Base-by-base conservation (phyloP, 805 yeast species). In the Isabelozyma gotoi region DNA sequence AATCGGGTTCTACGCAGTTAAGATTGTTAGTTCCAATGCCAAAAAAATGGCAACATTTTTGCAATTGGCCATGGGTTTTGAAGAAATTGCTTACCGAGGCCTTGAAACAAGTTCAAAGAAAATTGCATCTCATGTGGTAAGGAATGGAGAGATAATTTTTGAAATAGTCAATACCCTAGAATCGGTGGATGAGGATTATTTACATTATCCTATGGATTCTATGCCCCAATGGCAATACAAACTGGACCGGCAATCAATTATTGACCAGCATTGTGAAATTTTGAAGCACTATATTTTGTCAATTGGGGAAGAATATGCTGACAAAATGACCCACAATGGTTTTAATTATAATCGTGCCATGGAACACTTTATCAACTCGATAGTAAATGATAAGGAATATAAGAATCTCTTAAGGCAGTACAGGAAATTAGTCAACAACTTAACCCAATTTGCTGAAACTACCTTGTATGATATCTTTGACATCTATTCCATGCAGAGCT, bases 1-100 rank as follows among this genome's bases (percentile, higher is more conserved):
- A 44, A 21, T 62, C 6, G 78, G 76, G n/a, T 86, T 83, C 56
- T 82, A 79, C 62, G 84, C 83, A 53, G 71, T 86, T 3, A 83
- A 85, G 11, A 79, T 85, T 73, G 84, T 82, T 47, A 85, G 83
- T 10, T 77, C 88, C n/a, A 85, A 86, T 49, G 86, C 92, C 18
- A 81, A 78, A 46, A 80, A 79, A 47, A 68, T 80, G 36, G 83
- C 95, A 0, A 57, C 63, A 17, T 77, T 74, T 56, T 78, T 83
- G 45, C 71, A 78, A 36, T 55, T 69, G 12, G 63, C 76, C 5
- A 75, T 80, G 63, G 96, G 95, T 0, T 88, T 88, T 60, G 50
- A 66, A 16, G 78, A 74, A 31, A 59, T 82, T 32, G 94, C 90
- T 1, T 78, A 74, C 51, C 72, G 63, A 45, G 89, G 89, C 5